Base-by-base conservation (phyloP, 2,329 filamentous ascomycete species). In the Coniochaeta pulveracea region DNA sequence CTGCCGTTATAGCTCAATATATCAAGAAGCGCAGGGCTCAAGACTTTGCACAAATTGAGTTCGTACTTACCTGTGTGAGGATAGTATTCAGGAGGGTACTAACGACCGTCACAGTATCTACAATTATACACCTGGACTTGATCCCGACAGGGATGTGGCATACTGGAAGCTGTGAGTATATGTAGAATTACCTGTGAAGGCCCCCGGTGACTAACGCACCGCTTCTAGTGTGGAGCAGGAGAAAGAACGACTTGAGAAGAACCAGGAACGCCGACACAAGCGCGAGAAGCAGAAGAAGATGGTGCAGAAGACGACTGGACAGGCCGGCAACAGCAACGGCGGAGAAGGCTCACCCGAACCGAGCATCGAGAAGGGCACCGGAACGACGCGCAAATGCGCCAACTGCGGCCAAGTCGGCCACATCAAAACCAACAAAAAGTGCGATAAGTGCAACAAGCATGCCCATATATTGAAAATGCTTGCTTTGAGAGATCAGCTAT, bases 341-440 rank as follows among this genome's bases (percentile, higher is more conserved):
- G 66, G 64, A 33, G 63, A 64, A 22, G 63, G 54, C 30, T 73
- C 70, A 19, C 69, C 70, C 16, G 68, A 67, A 38, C 52, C 57
- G 18, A 50, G 56, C 18, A 49, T 57, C 32, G 69, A 69, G 50
- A 72, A 74, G 49, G 61, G 67, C 38, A 70, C 63, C 30, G 76
- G 79, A 40, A 93, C 85, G 36, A 80, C 80, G 21, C 73, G 93
- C 48, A 96, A 96, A 63, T 98, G 91, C 61, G 91, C 91, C 44
- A 96, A 95, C 57, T 98, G 91, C 60, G 91, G 91, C 33, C 83
- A 91, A 56, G 82, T 93, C 35, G 91, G 91, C 19, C 91, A 98
- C 52, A 98, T 98, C 66, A 95, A 95, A 61, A 96, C 89, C 30
- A 96, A 96, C 66, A 93, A 95, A 64, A 96, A 95, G 85, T 91